Evolutionary conservation across 345 rosid genomes (phyloP).

Genomic region (Hibiscus syriacus): DNA sequence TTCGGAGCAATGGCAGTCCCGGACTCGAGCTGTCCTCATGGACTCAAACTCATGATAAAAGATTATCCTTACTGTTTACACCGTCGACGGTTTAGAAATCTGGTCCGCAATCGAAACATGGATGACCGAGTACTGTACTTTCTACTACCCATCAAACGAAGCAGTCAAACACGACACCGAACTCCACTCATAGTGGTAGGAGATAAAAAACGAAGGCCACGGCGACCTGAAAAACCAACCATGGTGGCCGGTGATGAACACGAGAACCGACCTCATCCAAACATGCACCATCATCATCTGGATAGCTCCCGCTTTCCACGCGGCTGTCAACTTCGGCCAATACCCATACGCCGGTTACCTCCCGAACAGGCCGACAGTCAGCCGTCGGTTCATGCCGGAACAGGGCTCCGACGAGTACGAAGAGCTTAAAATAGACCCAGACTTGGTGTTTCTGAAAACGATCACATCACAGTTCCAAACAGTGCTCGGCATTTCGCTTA

Average conservation of each 20-base stretch:
- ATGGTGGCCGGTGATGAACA: constrained; percentile 79
- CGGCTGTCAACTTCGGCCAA: constrained; percentile 93
- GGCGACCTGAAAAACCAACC: constrained; percentile 60
- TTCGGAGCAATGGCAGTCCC: constrained; percentile 70
- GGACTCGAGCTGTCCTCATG: constrained; percentile 38
- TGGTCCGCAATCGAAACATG: constrained; percentile 85
- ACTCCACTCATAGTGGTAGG: constrained; percentile 86
- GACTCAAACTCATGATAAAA: constrained; percentile 64
- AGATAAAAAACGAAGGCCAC: constrained; percentile 61
- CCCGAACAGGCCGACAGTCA: constrained; percentile 82
- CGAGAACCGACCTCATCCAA: constrained; percentile 45
- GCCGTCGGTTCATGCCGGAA: constrained; percentile 94
- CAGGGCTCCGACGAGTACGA: constrained; percentile 60
- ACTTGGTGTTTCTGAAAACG: constrained; percentile 64
- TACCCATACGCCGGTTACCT: constrained; percentile 91
- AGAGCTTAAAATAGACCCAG: constrained; percentile 47
- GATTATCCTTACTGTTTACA: constrained; percentile 92
- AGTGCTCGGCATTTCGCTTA: constrained; percentile 72
- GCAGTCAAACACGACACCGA: constrained; percentile 53
- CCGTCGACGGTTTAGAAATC: constrained; percentile 83
- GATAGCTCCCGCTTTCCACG: constrained; percentile 93
- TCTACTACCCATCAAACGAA: constrained; percentile 59
- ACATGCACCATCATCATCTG: constrained; percentile 77
- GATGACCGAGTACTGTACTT: constrained; percentile 67
- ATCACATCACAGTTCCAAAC: constrained; percentile 91